Conservation (phyloP, 176 grass and related monocot genomes). For the Guadua angustifolia region DNA sequence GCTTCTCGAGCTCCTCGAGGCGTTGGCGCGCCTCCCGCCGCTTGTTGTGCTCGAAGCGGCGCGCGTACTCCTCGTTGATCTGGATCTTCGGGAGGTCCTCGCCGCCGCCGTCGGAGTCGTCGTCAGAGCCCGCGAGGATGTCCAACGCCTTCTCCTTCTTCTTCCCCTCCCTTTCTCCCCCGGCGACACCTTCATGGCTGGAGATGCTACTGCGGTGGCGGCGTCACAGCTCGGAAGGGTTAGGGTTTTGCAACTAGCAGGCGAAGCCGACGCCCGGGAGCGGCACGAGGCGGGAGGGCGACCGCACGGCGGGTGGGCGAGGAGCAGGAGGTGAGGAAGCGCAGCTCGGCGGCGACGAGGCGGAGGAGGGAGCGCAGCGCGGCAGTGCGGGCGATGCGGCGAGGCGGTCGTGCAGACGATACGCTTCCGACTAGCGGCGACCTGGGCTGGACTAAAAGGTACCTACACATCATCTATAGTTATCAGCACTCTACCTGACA, state of each 20-base stretch:
- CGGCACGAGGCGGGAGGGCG: too few species aligned
- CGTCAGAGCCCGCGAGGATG: constrained; percentile 52
- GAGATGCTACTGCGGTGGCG: background rate
- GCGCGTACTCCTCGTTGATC: constrained; percentile 73
- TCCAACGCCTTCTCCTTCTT: constrained; percentile 7
- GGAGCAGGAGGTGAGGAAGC: too few species aligned
- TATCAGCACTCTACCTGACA: background rate
- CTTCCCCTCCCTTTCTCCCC: background rate
- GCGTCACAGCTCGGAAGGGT: background rate
- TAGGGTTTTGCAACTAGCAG: constrained; percentile 40
- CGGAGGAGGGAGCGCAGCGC: too few species aligned
- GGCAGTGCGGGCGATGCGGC: too few species aligned
- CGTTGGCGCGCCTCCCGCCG: constrained; percentile 66
- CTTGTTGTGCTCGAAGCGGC: constrained; percentile 87
- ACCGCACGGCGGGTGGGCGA: too few species aligned
- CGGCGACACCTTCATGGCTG: background rate
- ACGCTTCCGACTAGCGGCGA: too few species aligned
- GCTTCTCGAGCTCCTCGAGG: constrained; percentile 66
- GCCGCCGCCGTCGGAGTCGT: constrained; percentile 34
- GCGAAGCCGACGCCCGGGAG: too few species aligned
- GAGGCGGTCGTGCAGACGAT: too few species aligned
- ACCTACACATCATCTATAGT: background rate
- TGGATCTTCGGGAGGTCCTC: constrained; percentile 63
- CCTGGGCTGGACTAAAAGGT: background rate
- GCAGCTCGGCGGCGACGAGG: too few species aligned